Percentiles rank a stretch among this genome's conserved stretches.
phyloP scores from a whole-genome alignment of 345 rosid species.

The Gossypium bickii region DNA sequence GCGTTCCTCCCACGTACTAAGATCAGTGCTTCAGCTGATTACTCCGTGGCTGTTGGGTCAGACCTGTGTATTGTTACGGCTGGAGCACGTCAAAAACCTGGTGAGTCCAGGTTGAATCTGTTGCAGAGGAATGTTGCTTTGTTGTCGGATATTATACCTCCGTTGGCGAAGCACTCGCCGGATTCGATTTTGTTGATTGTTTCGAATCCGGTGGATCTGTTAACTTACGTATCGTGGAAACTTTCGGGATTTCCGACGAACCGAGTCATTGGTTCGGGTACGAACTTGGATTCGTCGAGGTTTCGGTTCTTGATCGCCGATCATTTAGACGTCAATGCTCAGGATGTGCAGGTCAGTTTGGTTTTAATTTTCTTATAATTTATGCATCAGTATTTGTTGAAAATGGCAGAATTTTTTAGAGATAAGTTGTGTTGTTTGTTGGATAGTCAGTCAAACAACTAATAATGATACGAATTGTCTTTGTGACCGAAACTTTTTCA shows the following conservation, averaged over 20 bases:
- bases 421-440: too few species aligned
- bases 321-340: conserved; percentile 86
- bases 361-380: neutral
- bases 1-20: conserved; percentile 91
- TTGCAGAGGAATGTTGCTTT: conserved; percentile 75
- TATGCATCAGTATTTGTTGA: too few species aligned
- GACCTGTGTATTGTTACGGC: conserved; percentile 90
- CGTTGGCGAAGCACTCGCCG: conserved; percentile 64
- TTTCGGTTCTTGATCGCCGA: conserved; percentile 82
- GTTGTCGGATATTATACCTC: conserved; percentile 62
- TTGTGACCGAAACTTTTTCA: too few species aligned
- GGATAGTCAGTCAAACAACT: too few species aligned
- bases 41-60: conserved; percentile 57
- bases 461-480: too few species aligned
- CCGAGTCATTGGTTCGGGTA: conserved; percentile 81
- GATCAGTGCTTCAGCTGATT: conserved; percentile 69
- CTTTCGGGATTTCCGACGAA: conserved; percentile 77
- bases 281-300: conserved; percentile 82
- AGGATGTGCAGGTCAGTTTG: conserved; percentile 78
- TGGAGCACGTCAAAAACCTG: conserved; percentile 73
- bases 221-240: conserved; percentile 88
- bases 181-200: conserved; percentile 68
- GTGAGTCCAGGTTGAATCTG: conserved; percentile 80
- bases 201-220: conserved; percentile 80
- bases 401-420: too few species aligned